Conservation (phyloP, 768 basidiomycete species). For the Auriscalpium microsporum region DNA sequence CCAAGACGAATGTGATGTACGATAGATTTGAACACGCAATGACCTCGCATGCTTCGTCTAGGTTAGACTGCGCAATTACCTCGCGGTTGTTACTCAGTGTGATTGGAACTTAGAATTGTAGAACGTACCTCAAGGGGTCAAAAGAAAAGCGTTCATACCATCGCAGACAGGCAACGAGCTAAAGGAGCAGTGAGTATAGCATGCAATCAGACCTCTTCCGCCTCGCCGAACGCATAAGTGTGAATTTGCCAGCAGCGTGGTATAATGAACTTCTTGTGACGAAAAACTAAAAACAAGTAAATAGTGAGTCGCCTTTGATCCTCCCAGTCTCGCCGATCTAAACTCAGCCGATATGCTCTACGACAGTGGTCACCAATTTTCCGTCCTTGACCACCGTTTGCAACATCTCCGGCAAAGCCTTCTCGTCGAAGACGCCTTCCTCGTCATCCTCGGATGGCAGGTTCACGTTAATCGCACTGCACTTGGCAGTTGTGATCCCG, state of each 20-base stretch:
- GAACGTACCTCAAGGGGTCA: too few species aligned
- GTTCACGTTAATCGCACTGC: slow-evolving; percentile 85
- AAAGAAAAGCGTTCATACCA: too few species aligned
- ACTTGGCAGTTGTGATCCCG: slow-evolving; percentile 92
- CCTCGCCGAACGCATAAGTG: background rate
- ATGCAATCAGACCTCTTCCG: background rate
- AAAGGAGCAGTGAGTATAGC: too few species aligned
- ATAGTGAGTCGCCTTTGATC: background rate
- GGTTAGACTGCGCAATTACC: too few species aligned
- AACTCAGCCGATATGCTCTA: slow-evolving; percentile 68
- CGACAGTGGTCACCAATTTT: slow-evolving; percentile 79
- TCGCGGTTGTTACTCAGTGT: too few species aligned
- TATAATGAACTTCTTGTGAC: background rate
- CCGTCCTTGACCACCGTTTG: slow-evolving; percentile 74
- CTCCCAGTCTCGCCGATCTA: background rate
- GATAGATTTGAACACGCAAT: too few species aligned
- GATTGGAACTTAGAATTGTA: too few species aligned
- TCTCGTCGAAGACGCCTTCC: slow-evolving; percentile 86
- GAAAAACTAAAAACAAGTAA: background rate
- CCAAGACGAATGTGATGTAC: too few species aligned
- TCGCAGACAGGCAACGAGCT: too few species aligned
- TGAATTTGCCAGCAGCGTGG: background rate
- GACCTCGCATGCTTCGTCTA: too few species aligned
- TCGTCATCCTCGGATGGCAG: slow-evolving; percentile 82
- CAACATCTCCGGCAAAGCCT: slow-evolving; percentile 92